Conservation (phyloP, 139 green algal genomes). For the Deuterostichococcus epilithicus region DNA sequence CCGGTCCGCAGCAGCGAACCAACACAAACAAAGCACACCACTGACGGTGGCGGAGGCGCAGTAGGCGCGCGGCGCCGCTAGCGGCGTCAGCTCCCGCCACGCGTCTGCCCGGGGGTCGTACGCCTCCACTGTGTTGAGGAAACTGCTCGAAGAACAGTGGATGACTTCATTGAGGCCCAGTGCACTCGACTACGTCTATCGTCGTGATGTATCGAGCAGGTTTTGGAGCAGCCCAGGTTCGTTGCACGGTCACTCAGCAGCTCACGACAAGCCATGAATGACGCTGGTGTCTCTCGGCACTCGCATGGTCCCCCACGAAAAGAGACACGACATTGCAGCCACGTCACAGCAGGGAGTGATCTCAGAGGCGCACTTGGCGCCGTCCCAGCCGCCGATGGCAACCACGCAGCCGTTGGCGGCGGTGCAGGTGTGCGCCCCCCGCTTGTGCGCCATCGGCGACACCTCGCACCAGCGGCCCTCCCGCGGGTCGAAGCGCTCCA, state of each 20-base stretch:
- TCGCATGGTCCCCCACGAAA: too few relatives aligned
- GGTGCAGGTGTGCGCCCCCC: slow-evolving; percentile 15
- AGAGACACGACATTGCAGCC: background rate
- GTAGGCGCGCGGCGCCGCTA: slow-evolving; percentile 25
- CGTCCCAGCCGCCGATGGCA: slow-evolving; percentile 23
- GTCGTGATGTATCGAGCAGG: too few relatives aligned
- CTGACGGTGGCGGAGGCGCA: slow-evolving; percentile 16
- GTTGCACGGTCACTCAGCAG: too few relatives aligned
- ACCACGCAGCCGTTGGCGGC: slow-evolving; percentile 10
- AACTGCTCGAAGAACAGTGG: background rate
- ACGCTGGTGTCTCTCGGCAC: too few relatives aligned
- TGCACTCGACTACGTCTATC: too few relatives aligned
- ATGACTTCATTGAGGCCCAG: too few relatives aligned
- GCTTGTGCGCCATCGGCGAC: slow-evolving; percentile 18
- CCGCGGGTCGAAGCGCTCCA: slow-evolving; percentile 35
- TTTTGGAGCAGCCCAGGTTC: too few relatives aligned
- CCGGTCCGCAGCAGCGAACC: slow-evolving; percentile 15
- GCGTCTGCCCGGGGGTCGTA: slow-evolving; percentile 9
- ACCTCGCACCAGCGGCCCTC: slow-evolving; percentile 36
- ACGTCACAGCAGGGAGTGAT: too few relatives aligned
- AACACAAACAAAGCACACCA: slow-evolving; percentile 22
- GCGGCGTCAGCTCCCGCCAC: slow-evolving; percentile 18
- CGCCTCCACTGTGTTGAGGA: slow-evolving; percentile 16
- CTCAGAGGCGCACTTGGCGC: background rate
- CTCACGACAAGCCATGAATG: too few relatives aligned